Evolutionary conservation across 2,329 filamentous ascomycete genomes (phyloP).

Genomic region (Epichloe sylvatica): DNA sequence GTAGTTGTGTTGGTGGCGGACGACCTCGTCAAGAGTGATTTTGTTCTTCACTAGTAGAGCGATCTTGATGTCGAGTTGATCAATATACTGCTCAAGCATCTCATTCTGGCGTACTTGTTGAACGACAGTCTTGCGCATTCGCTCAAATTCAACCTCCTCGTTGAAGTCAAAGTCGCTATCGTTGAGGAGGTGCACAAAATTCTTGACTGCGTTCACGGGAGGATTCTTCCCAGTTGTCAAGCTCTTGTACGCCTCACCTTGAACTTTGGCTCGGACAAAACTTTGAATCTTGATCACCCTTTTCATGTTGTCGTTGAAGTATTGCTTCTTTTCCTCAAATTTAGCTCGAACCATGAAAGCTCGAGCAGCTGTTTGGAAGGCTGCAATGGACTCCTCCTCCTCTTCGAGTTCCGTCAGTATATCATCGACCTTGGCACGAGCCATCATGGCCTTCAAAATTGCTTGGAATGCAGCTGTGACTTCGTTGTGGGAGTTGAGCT

Average conservation of each 20-base stretch:
- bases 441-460: conserved; percentile 62
- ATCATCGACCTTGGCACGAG: conserved; percentile 58
- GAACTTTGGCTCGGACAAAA: conserved; percentile 84
- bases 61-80: conserved; percentile 98
- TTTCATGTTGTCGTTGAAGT: conserved; percentile 94
- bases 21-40: conserved; percentile 93
- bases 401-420: conserved; percentile 66
- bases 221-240: conserved; percentile 93
- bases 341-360: conserved; percentile 58
- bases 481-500: conserved; percentile 54
- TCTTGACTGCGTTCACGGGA: conserved; percentile 90
- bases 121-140: conserved; percentile 86
- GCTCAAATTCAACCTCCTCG: conserved; percentile 93
- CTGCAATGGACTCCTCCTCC: conserved; percentile 63
- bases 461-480: conserved; percentile 60
- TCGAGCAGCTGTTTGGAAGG: conserved; percentile 60
- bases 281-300: conserved; percentile 98
- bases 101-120: conserved; percentile 97
- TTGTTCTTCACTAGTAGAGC: conserved; percentile 98
- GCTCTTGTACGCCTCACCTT: conserved; percentile 96
- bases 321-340: conserved; percentile 75
- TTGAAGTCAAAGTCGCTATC: conserved; percentile 99
- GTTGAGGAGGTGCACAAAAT: conserved; percentile 93
- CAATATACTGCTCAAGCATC: conserved; percentile 92
- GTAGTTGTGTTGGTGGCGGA: conserved; percentile 92